Percentiles rank a stretch among this genome's conserved stretches.
Evolutionary conservation across 352 stramenopile genomes (phyloP).

Genomic region (Phytopythium chamaehyphon): DNA sequence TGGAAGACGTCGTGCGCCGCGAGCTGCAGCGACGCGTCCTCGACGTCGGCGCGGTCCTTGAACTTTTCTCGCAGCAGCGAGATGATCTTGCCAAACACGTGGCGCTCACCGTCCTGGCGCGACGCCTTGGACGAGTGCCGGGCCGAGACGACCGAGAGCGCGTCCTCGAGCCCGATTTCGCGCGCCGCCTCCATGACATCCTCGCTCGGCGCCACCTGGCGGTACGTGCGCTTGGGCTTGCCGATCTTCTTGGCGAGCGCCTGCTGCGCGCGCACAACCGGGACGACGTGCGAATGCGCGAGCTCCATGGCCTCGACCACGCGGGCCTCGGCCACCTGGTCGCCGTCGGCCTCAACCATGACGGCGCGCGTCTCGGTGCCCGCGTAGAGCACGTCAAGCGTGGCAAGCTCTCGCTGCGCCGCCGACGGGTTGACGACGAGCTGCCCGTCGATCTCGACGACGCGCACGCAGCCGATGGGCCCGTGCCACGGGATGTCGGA

Average conservation of each 20-base stretch:
- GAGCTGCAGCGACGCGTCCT: conserved; percentile 52
- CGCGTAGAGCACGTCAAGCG: conserved; percentile 84
- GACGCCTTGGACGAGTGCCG: conserved; percentile 48
- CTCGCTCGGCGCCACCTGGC: conserved; percentile 30
- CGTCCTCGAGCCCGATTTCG: conserved; percentile 47
- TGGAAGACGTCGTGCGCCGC: conserved; percentile 81
- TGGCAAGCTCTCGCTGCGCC: conserved; percentile 61
- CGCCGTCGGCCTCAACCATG: conserved; percentile 88
- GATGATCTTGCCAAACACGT: conserved; percentile 71
- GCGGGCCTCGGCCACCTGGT: conserved; percentile 68
- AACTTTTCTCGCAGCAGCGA: conserved; percentile 52
- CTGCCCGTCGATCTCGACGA: conserved; percentile 79
- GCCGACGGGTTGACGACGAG: conserved; percentile 92
- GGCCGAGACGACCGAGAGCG: conserved; percentile 13
- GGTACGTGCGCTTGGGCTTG: conserved; percentile 71
- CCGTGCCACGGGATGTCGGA: conserved; percentile 89
- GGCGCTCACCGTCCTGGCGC: conserved; percentile 63
- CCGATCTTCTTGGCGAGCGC: conserved; percentile 42
- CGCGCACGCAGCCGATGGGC: conserved; percentile 86
- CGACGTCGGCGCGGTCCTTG: conserved; percentile 18
- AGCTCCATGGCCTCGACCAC: conserved; percentile 76
- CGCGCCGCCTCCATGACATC: conserved; percentile 57
- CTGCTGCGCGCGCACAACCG: conserved; percentile 61
- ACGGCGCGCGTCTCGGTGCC: conserved; percentile 68
- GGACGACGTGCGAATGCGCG: conserved; percentile 55